Base-by-base conservation (phyloP, 345 rosid genomes). In the Gynandropsis gynandra region DNA sequence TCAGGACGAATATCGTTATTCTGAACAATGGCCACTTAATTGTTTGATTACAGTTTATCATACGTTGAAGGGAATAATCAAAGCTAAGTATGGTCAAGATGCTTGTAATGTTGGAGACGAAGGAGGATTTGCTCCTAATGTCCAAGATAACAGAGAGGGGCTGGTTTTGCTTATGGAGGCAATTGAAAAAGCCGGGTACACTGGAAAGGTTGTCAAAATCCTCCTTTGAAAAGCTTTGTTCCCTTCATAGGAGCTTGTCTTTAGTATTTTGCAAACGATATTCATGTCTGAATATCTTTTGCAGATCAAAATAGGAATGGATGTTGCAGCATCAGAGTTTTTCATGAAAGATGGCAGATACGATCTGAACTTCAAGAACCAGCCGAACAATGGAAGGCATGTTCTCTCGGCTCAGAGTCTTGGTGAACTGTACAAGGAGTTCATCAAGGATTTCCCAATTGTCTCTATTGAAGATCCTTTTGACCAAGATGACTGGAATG, bases 91-190 rank as follows among this genome's bases (percentile, higher is more conserved):
- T 41, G 98, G 97, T 41, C 98, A 88, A 61, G 97, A 87, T 76
- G 98, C 97, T 56, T 92, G 98, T 81, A 92, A 88, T 72, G 98
- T 92, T 9, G 97, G 98, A 47, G 98, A 88, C 56, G 98, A 92
- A 74, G 98, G 98, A 10, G 97, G 95, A 7, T 92, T 92, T 74
- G 98, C 98, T 58, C 97, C 97, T 1, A 92, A 80, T 67, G 98
- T 92, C 45, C 96, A 88, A 80, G 98, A 92, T 64, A 92, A 92
- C 59, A 82, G 97, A 52, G 95, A 92, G 70, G 98, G 98, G 40
- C 65, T 92, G 6, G 90, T 87, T 76, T 74, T 92, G 77, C 96
- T 92, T 43, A 85, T 76, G 38, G 85, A 88, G 60, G 98, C 97
- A n/a, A 87, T 92, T 63, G 97, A 83, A 65, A 85, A 85, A 64